Base-by-base conservation (phyloP, 345 rosid genomes). In the Camelina hispida region DNA sequence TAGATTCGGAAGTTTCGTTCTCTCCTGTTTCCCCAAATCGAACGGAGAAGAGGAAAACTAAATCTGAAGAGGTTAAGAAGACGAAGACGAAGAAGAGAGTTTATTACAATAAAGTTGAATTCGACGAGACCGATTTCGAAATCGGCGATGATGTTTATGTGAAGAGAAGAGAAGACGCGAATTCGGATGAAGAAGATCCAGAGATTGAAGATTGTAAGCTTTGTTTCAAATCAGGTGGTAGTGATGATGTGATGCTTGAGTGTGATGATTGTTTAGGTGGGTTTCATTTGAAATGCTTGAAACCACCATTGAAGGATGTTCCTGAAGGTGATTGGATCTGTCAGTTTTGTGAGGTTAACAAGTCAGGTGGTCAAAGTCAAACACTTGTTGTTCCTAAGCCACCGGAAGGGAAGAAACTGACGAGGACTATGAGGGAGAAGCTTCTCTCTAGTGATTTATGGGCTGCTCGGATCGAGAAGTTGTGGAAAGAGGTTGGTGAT, bases 291-390 rank as follows among this genome's bases (percentile, higher is more conserved):
- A 90, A 82, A 13, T 95, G 99, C 72, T 81, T 90, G 90, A 90
- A 82, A 20, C 96, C 96, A 1, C 91, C 97, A 17, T 66, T 95
- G 77, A 86, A 79, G 76, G 79, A 73, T 30, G 91, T 95, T 47
- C 99, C 99, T 0, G 97, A 92, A 69, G 97, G 88, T 56, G 97
- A 92, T 64, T 95, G 99, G 99, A 77, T 85, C 72, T 95, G 99
- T 50, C 72, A 66, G 66, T 91, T 90, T 56, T 95, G 97, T 17
- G 81, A 87, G 80, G 85, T 81, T 1, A 40, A 63, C 69, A 88
- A 86, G 82, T 66, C 74, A 54, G 97, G 30, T 28, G 30, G 95
- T 4, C 80, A 38, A 18, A 37, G 13, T 16, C 44, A 77, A 70
- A 38, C 79, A 25, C 68, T 90, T 52, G 75, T 72, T 38, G 62